Evolutionary conservation across 352 stramenopile genomes (phyloP), one percentile per base, ranked within the genome.

Genomic region (Phytophthora pinifolia): DNA sequence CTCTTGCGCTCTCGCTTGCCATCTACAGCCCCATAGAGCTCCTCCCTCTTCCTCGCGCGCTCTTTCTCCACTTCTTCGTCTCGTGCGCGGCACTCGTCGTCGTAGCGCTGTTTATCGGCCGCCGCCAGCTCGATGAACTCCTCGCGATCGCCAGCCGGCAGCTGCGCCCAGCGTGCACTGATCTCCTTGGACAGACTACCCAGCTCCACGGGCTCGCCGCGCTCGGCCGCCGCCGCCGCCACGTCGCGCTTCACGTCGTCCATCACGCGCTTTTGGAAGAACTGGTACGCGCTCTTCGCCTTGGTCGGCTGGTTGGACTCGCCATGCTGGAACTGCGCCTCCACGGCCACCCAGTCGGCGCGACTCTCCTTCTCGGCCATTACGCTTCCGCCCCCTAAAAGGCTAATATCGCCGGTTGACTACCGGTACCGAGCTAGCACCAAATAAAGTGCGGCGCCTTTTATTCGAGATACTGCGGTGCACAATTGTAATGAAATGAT

Each of bases 1-100:
- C 76, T 79, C 56, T 94, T 94, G 46, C 85, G 82, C 51, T 92
- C 84, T 31, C 84, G 84, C 57, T 88, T 90, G 60, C 84, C 84
- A n/a, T 94, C 80, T 2, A 92, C 79, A 0, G 60, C 55, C 1
- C 70, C 70, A 34, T 89, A 80, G 57, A 88, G 48, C 35, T 93
- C 83, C 9, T 92, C 77, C 14, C 83, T 69, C 64, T 92, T 93
- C 34, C 74, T 66, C 39, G 86, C 82, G 32, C 80, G 85, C 37
- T 88, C 78, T 34, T 48, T 64, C 51, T 92, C 83, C 42, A 95
- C 82, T 33, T 85, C 64, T 33, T 83, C 63, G 61, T 95, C 85
- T 3, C 83, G 74, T n/a, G 65, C 60, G 33, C 79, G 76, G 48
- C 79, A 92, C 41, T 91, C 83, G 31, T 85, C 78, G 6, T 93